phyloP scores from a whole-genome alignment of 345 rosid species.

The Zanthoxylum bungeanum region DNA sequence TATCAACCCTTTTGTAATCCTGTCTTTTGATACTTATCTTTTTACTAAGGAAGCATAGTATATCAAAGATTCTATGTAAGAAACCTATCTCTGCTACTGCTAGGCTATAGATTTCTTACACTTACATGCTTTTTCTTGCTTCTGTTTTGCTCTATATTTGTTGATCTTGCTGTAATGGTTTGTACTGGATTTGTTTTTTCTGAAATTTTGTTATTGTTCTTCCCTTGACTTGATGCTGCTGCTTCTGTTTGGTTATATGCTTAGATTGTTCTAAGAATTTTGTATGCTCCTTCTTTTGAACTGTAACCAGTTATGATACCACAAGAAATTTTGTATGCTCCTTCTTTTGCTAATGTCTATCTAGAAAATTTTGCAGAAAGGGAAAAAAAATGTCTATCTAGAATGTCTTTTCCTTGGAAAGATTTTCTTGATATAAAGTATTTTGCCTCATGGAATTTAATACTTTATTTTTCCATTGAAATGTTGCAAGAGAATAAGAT shows the following conservation, averaged over 20 bases:
- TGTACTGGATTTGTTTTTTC: not conserved
- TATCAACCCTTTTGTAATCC: not conserved
- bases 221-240: not conserved
- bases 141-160: not conserved
- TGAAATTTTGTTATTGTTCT: not conserved
- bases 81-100: constrained; percentile 1
- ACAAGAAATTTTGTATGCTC: too few species aligned
- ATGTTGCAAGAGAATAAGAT: too few species aligned
- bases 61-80: constrained; percentile 1
- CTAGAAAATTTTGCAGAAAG: too few species aligned
- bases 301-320: not conserved
- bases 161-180: not conserved
- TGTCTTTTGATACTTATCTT: not conserved
- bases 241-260: too few species aligned
- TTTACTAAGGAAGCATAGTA: not conserved
- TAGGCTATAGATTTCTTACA: constrained; percentile 19
- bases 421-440: not conserved
- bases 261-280: too few species aligned
- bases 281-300: not conserved
- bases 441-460: too few species aligned
- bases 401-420: not conserved
- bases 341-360: not conserved
- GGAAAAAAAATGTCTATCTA: too few species aligned
- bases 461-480: too few species aligned
- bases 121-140: not conserved